These are phyloP conservation scores for Ustilago curta DNA, from an alignment of 1,284 basidiomycete genomes.

Conservation along the genomic window DNA sequence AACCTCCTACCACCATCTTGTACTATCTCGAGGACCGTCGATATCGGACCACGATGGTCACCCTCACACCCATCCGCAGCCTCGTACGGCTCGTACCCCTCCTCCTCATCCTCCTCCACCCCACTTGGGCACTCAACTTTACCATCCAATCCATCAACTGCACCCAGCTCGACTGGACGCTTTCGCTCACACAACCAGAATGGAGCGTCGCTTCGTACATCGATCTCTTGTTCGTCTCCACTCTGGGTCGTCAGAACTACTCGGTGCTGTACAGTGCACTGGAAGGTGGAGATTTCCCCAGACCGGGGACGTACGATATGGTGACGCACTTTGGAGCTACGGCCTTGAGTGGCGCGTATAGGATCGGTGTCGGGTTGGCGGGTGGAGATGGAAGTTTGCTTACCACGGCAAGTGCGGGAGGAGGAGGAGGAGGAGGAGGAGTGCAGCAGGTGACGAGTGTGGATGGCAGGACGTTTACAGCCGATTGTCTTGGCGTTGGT, in stretches of 20 bases:
- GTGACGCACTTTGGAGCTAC: slow-evolving; percentile 17
- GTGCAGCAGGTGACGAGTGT: slow-evolving; percentile 17
- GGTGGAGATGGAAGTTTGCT: slow-evolving; percentile 18
- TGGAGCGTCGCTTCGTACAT: slow-evolving; percentile 28
- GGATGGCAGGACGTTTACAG: slow-evolving; percentile 16
- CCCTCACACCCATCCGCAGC: not conserved
- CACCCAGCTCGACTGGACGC: slow-evolving; percentile 16
- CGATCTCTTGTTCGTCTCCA: slow-evolving; percentile 27
- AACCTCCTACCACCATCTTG: not conserved
- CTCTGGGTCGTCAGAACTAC: slow-evolving; percentile 20
- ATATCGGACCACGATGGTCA: not conserved
- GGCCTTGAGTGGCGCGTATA: slow-evolving; percentile 11
- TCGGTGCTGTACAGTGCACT: slow-evolving; percentile 21
- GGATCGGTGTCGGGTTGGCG: slow-evolving; percentile 25
- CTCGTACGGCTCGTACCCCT: slow-evolving; percentile 5
- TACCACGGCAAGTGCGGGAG: slow-evolving; percentile 3
- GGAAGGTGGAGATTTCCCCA: slow-evolving; percentile 11
- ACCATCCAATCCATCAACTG: slow-evolving; percentile 26
- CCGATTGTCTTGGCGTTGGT: not conserved
- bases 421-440: not conserved
- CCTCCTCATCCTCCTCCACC: not conserved
- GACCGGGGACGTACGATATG: slow-evolving; percentile 13
- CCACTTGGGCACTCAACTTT: slow-evolving; percentile 18
- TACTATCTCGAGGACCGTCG: not conserved
- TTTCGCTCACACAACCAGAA: slow-evolving; percentile 20